Conservation (phyloP, 345 rosid species). For the Eutrema yunnanense region DNA sequence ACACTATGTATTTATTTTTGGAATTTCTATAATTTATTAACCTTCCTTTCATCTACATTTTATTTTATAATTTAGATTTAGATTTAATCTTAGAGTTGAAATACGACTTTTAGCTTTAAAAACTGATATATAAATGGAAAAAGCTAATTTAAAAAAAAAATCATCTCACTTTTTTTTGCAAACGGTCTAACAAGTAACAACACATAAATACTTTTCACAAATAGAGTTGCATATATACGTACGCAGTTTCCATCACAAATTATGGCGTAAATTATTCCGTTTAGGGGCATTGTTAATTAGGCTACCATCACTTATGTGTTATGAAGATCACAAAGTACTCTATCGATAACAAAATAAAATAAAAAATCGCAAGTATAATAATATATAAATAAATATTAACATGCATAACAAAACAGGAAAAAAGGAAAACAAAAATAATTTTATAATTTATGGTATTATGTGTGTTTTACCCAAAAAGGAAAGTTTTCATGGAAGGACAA, state of each 20-base stretch:
- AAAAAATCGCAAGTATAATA: not conserved
- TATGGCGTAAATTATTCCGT: not conserved
- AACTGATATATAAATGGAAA: not conserved
- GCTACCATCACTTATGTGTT: not conserved
- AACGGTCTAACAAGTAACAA: too few relatives aligned
- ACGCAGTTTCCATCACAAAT: not conserved
- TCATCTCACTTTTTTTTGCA: not conserved
- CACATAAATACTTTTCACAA: not conserved
- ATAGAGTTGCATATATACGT: not conserved
- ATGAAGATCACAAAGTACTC: not conserved
- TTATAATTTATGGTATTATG: not conserved
- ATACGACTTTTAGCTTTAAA: not conserved
- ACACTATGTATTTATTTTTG: too few relatives aligned
- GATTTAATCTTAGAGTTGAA: not conserved
- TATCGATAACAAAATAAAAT: not conserved
- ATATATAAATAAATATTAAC: not conserved
- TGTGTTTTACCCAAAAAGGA: constrained; percentile 16
- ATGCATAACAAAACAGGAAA: not conserved
- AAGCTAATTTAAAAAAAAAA: too few relatives aligned
- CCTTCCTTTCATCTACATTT: not conserved
- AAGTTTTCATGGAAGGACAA: constrained; percentile 5
- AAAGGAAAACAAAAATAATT: not conserved
- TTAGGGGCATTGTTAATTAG: not conserved
- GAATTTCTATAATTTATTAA: too few relatives aligned
- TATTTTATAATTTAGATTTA: not conserved